Base-by-base conservation (phyloP, 2,329 filamentous ascomycete genomes). In the Cordyceps fumosorosea region DNA sequence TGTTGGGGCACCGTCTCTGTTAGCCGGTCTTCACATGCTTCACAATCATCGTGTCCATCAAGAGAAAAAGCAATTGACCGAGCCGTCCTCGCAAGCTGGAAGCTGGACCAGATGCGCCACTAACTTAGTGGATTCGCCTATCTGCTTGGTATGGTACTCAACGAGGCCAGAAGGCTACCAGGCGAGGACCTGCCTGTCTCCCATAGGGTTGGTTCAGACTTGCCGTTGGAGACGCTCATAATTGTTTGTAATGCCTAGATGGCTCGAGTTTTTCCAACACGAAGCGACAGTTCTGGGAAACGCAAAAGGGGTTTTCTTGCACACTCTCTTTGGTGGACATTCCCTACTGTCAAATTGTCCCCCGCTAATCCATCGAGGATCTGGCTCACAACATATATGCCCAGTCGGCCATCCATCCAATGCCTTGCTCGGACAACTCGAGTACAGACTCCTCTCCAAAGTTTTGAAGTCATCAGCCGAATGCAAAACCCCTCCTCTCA, bases 1-100 rank as follows among this genome's bases (percentile, higher is more conserved):
- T 90, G 51, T 60, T 48, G 58, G 58, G 47, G 37, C 26, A 32
- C 20, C 18, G 11, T 47, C 34, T 45, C 22, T 5, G 20, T 48
- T 40, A 48, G 58, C 11, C 14, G 22, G 7, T 37, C 51, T 60
- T 60, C 58, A 60, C 58, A 55, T 60, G 58, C 58, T 47, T 12
- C n/a, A 47, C n/a, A 11, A 8, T 44, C 12, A 3, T 57, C 5
- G 12, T 48, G 37, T 3, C 3, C 34, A 24, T n/a, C 37, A 20
- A 26, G 16, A 29, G 3, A 55, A 42, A 24, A 37, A 54, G 42
- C 26, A 26, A 26, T 6, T 34, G 29, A 42, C 50, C 58, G 40
- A 55, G 50, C 58, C 51, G 42, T 40, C 14, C 20, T 44, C 18
- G 40, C 37, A 44, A 16, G 12, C 56, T 24, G n/a, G 40, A 20